These are phyloP conservation scores for Mortierella sp. DNA, from an alignment of 371 early-diverging fungal genomes.

Conservation along the genomic window DNA sequence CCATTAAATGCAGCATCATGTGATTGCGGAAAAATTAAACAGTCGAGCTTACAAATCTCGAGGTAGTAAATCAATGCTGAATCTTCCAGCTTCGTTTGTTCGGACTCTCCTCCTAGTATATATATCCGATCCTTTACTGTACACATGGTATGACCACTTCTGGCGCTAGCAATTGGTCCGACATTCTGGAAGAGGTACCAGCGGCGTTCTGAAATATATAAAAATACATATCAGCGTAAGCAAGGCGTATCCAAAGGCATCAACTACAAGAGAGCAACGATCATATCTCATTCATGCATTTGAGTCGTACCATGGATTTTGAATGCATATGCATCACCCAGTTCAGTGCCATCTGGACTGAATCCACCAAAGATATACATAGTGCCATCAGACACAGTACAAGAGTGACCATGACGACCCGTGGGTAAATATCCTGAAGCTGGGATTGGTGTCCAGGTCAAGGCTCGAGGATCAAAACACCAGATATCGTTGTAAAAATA, in stretches of 20 bases:
- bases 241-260: no score
- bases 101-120: constrained; percentile 75
- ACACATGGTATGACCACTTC: constrained; percentile 75
- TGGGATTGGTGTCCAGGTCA: constrained; percentile 73
- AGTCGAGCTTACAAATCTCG: constrained; percentile 65
- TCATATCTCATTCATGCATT: neutral
- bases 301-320: constrained; percentile 66
- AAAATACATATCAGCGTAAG: neutral
- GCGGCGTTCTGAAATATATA: constrained; percentile 62
- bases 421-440: constrained; percentile 77
- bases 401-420: constrained; percentile 75
- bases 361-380: constrained; percentile 85
- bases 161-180: constrained; percentile 77
- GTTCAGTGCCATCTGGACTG: constrained; percentile 67
- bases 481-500: constrained; percentile 82
- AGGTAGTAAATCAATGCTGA: constrained; percentile 67
- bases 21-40: neutral
- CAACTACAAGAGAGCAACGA: no score
- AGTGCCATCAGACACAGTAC: constrained; percentile 76
- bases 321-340: constrained; percentile 82
- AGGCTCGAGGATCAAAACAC: constrained; percentile 72
- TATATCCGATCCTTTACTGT: constrained; percentile 72
- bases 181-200: constrained; percentile 86
- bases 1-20: neutral
- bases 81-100: constrained; percentile 65